phyloP scores from a whole-genome alignment of 768 basidiomycete genomes.

The Phanerodontia chrysosporium region DNA sequence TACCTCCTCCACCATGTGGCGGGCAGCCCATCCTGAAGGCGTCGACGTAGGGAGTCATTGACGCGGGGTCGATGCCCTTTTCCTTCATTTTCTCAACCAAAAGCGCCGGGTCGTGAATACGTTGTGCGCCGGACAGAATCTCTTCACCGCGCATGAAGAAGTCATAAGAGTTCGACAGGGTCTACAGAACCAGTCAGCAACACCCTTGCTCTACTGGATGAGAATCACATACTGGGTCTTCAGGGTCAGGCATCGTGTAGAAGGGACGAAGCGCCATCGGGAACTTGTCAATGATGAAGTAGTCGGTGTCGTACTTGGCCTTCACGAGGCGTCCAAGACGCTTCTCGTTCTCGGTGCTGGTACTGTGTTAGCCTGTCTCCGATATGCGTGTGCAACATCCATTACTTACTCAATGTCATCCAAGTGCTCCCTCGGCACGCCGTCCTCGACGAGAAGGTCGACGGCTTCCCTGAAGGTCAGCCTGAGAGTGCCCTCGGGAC shows the following conservation, averaged over 20 bases:
- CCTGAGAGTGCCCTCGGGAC: conserved; percentile 82
- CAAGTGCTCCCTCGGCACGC: conserved; percentile 67
- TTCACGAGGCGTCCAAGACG: conserved; percentile 85
- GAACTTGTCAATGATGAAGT: conserved; percentile 99
- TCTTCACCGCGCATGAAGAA: conserved; percentile 99
- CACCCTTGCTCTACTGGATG: background rate
- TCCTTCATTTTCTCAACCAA: conserved; percentile 80
- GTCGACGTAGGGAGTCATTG: conserved; percentile 90
- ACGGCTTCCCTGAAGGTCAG: conserved; percentile 86
- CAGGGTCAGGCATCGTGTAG: conserved; percentile 98
- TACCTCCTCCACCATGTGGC: conserved; percentile 96
- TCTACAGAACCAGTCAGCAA: conserved; percentile 37
- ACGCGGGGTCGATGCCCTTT: conserved; percentile 86
- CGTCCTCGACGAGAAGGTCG: conserved; percentile 81
- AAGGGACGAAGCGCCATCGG: conserved; percentile 93
- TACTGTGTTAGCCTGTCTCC: background rate
- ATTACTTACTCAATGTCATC: conserved; percentile 83
- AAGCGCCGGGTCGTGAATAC: conserved; percentile 86
- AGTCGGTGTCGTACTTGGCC: conserved; percentile 94
- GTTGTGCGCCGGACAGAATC: conserved; percentile 96
- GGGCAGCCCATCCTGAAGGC: conserved; percentile 93
- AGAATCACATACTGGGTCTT: conserved; percentile 63
- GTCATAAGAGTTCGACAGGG: conserved; percentile 96
- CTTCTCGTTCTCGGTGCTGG: conserved; percentile 93
- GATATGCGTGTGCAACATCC: background rate